Base-by-base conservation (phyloP, 208 protist genomes). In the Trypanosoma theileri region DNA sequence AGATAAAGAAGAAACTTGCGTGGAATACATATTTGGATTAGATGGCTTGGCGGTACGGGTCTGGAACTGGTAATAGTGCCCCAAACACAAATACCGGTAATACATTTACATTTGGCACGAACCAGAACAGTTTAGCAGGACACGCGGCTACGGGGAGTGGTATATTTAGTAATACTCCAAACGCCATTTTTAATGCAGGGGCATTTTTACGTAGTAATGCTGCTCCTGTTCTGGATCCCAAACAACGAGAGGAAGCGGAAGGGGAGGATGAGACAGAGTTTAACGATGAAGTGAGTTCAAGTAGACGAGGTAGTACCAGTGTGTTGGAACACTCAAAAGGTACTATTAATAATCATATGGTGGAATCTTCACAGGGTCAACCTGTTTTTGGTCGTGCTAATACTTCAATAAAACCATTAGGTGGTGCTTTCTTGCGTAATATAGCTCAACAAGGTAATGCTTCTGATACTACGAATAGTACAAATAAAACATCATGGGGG, bases 101-200 rank as follows among this genome's bases (percentile, higher is more conserved):
- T 76, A 85, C 59, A 71, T 97, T 97, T 80, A 90, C 92, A 66
- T 87, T 99, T 69, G 98, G 98, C 82, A 87, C 28, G 28, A 35
- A 35, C 28, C 28, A 35, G 28, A 6, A 35, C 4, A 35, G 28
- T 35, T 35, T 35, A 35, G 28, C 99, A 12, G 98, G 98, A 77
- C 99, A 99, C 95, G 97, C 97, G 45, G 54, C 7, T 48, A 57
- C 11, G 24, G 57, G n/a, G 4, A 44, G 48, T 31, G 22, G n/a
- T 6, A 9, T 54, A 4, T 71, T 62, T 42, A n/a, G 21, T 19
- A 64, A 28, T 2, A 0, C 52, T 17, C 9, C 45, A 54, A 42
- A 3, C 0, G 26, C 21, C 7, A 67, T 71, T 24, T 69, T 69
- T 8, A 45, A 31, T 28, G 86, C 86, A 2, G 81, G 83, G 12